phyloP scores from a whole-genome alignment of 257 asterid species.

The Leptodermis oblonga region DNA sequence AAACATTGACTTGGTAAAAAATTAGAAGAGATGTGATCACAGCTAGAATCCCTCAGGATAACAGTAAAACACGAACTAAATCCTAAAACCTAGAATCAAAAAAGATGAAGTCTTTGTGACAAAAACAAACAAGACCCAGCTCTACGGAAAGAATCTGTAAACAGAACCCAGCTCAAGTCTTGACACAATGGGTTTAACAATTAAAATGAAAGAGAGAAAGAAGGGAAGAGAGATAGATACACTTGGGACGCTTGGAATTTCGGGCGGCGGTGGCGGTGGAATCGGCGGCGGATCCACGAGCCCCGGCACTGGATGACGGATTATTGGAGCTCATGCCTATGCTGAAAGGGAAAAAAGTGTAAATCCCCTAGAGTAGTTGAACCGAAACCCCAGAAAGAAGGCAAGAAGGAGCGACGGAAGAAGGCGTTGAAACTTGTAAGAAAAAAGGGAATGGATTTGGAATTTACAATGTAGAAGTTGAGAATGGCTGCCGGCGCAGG shows the following conservation, averaged over 20 bases:
- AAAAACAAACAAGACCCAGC: not conserved
- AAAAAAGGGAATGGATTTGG: not conserved
- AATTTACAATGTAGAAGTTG: not conserved
- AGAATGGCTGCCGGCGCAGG: not conserved
- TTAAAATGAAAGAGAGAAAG: not conserved
- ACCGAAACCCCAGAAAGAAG: not conserved
- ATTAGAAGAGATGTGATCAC: not conserved
- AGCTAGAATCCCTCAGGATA: not conserved
- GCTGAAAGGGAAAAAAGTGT: too few species aligned
- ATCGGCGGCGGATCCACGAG: conserved; percentile 78
- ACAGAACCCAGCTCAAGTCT: not conserved
- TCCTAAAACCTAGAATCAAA: not conserved
- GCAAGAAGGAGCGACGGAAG: not conserved
- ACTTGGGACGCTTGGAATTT: conserved; percentile 87
- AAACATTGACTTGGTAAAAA: conserved; percentile 7
- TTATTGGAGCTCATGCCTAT: conserved; percentile 55
- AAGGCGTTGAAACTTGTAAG: conserved; percentile 7
- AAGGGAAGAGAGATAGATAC: conserved; percentile 25
- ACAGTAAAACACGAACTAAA: not conserved
- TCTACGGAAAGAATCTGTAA: not conserved
- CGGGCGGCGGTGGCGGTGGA: conserved; percentile 53
- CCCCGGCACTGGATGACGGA: conserved; percentile 72
- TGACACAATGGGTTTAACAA: not conserved
- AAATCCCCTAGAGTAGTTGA: not conserved
- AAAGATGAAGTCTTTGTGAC: not conserved